These are phyloP conservation scores for Penicillium sp. DNA, from an alignment of 2,329 filamentous ascomycete genomes.

Conservation along the genomic window DNA sequence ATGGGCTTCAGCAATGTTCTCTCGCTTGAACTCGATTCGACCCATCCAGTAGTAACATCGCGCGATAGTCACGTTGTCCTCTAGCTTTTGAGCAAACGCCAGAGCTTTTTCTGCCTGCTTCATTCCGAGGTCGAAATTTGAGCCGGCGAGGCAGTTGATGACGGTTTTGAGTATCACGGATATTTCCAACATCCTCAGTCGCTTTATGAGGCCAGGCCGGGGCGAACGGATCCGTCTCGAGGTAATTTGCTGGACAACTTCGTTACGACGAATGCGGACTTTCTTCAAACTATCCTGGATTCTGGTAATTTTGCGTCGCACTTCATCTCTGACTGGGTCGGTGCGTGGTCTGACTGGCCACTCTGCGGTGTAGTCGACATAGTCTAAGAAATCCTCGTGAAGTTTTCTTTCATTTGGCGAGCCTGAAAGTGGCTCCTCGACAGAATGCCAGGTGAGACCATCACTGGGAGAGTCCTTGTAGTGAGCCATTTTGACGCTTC, in stretches of 20 bases:
- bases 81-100: constrained; percentile 2
- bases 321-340: background rate
- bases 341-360: background rate
- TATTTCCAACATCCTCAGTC: background rate
- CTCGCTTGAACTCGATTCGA: constrained; percentile 20
- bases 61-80: constrained; percentile 7
- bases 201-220: background rate
- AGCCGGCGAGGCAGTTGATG: constrained; percentile 1
- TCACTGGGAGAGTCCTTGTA: background rate
- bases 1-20: constrained; percentile 15
- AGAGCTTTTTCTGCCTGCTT: constrained; percentile 6
- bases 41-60: constrained; percentile 30
- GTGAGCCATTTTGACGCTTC: background rate
- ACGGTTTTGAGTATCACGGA: background rate
- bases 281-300: background rate
- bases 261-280: background rate
- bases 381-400: background rate
- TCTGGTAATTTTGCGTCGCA: background rate
- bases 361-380: background rate
- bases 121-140: constrained; percentile 6
- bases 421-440: background rate
- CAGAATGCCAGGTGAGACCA: no score
- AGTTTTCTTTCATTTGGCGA: background rate
- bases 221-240: background rate
- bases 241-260: background rate